Base-by-base conservation (phyloP, 306 rosid genomes). In the Dalbergia cultrata region DNA sequence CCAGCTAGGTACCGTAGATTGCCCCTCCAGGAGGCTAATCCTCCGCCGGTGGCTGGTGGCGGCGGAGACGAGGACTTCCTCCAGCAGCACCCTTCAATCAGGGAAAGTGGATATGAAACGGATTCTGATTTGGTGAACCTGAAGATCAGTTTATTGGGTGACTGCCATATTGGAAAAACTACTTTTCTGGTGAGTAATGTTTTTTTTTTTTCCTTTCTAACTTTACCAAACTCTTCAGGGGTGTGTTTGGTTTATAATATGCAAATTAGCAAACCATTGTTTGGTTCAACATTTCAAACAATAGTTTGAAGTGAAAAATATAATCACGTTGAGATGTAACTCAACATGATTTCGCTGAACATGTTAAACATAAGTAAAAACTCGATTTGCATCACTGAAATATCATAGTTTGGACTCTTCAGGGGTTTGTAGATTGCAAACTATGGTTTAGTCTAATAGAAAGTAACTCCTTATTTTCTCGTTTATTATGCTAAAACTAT, bases 91-190 rank as follows among this genome's bases (percentile, higher is more conserved):
- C n/a, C 18, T 6, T 1, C n/a, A n/a, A 14, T 49, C n/a, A 49
- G 54, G n/a, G 57, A 50, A 50, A 50, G 57, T 13, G 90, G 71
- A 53, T 89, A 60, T 45, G 96, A 89, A 11, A 13, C 91, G 5
- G 99, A 93, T 82, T 87, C 92, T 8, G 98, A 95, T 86, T 91
- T 90, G 89, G 97, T 95, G 37, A 81, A 44, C 79, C 80, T 95
- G 72, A 95, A 95, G 91, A 88, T 95, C 80, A 93, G 94, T 60
- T 83, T 95, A 81, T 80, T 95, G 93, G 99, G 99, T 18, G 99
- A 95, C 86, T 89, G 92, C 83, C 90, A 89, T 88, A 93, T 90
- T 81, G 99, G 99, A 17, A 95, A 95, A 85, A 95, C 99, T 35
- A 93, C 94, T 72, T 95, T 95, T 85, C 52, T 90, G 91, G 99